A percentile compares a stretch with the other conserved stretches of the same genome.
These are phyloP conservation scores for Lactifluus volemus DNA, from an alignment of 768 basidiomycete species.

Conservation along the genomic window DNA sequence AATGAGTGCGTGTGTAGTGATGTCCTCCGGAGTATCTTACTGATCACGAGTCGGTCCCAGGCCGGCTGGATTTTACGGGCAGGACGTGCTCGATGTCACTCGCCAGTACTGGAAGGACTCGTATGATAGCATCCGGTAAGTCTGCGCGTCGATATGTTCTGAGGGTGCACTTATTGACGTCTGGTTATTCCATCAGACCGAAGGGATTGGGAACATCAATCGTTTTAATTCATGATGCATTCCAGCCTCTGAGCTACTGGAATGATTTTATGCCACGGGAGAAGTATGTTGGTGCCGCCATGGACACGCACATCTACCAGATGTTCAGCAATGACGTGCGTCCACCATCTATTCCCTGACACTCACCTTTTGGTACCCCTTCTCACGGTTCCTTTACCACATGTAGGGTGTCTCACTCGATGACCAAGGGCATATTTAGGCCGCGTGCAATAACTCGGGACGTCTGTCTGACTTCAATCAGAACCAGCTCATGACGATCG, in stretches of 20 bases:
- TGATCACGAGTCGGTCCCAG: constrained; percentile 28
- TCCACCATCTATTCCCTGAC: background rate
- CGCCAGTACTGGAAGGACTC: constrained; percentile 66
- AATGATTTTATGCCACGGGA: constrained; percentile 48
- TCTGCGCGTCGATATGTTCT: background rate
- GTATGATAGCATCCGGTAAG: constrained; percentile 62
- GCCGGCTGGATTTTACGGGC: constrained; percentile 62
- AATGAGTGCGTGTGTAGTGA: constrained; percentile 50
- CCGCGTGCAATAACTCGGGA: constrained; percentile 44
- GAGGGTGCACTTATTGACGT: constrained; percentile 26
- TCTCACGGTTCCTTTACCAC: background rate
- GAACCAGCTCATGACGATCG: constrained; percentile 63
- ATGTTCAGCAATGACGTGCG: constrained; percentile 52
- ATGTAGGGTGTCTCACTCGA: constrained; percentile 38
- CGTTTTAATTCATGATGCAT: constrained; percentile 69
- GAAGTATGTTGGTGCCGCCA: constrained; percentile 52
- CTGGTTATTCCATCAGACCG: constrained; percentile 35
- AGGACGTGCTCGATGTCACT: constrained; percentile 40
- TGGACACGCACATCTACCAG: constrained; percentile 78
- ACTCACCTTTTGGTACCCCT: background rate
- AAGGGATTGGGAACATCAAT: constrained; percentile 41
- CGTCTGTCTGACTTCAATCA: constrained; percentile 37
- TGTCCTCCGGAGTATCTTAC: background rate
- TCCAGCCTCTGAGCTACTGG: constrained; percentile 69
- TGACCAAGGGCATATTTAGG: constrained; percentile 46